Base-by-base conservation (phyloP, 345 rosid species). In the Eucalyptus guilfoylei region DNA sequence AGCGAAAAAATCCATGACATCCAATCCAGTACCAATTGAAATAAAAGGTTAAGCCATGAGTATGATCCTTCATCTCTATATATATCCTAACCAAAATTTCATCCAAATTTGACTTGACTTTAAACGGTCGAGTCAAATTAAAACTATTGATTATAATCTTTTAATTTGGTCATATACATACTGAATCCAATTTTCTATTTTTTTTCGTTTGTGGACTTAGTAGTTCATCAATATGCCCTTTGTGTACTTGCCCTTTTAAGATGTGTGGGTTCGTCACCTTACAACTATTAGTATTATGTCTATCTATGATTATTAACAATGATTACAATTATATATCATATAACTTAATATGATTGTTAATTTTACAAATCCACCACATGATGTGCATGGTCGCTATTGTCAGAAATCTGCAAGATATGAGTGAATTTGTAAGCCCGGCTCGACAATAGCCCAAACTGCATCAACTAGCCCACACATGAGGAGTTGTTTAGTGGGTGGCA, bases 41-140 rank as follows among this genome's bases (percentile, higher is more conserved):
- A 62, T 62, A 62, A 28, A 62, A 28, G 7, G 14, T 6, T 1
- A 62, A 62, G 69, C 0, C 69, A 28, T 62, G 9, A 62, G 34
- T 13, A 62, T 30, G 34, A 62, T 62, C 69, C 34, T 3, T 30
- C 16, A 13, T 30, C 67, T 60, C 15, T 17, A 50, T 50, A 62
- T 30, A 62, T 28, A 30, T 62, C 9, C 16, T 30, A 62, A 62
- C 34, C 15, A 62, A 62, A 62, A 62, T 62, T 14, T 62, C 9
- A 58, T 5, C 67, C 2, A 3, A 58, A 58, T 58, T 58, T 5
- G 34, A 62, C 69, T 62, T 62, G 34, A 62, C 2, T 30, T 62
- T 30, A 62, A 62, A 62, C 0, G 9, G 3, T 30, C 2, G 3
- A 6, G 6, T 12, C 0, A 3, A 13, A 62, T 62, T 62, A 34